Base-by-base conservation (phyloP, 1,139 yeast species). In the Saccharomyces uvarum region DNA sequence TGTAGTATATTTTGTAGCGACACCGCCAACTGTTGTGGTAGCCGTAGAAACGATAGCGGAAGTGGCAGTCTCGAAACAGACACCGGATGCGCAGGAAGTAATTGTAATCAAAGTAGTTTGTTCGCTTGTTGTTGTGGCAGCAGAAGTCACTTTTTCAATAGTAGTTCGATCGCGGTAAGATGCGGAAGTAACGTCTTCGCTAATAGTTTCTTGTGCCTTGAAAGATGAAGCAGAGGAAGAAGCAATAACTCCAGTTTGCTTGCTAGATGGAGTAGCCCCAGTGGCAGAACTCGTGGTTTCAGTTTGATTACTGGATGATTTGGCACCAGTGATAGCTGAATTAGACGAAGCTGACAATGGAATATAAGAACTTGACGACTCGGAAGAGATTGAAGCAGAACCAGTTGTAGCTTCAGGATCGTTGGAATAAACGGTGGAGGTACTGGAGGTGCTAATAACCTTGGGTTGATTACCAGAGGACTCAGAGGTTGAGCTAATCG, bases 41-140 rank as follows among this genome's bases (percentile, higher is more conserved):
- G 67, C 67, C 51, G 71, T 61, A 59, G 75, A 63, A 57, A 61
- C 59, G 65, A 65, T 61, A 53, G 65, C 54, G 48, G 61, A 60
- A 50, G 52, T 47, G 9, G 41, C 9, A 28, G 68, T 14, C 19
- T 33, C 14, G 4, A 11, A 5, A 14, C 41, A 33, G 8, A 33
- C 14, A 4, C 9, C 19, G 14, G 41, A 33, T 2, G 6, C 41
- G 6, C 41, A 33, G 9, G 11, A 33, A 33, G 41, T 14, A 6
- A 33, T 11, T 7, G 41, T 33, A 33, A 33, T 8, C 4, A 33
- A 3, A 14, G 41, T 14, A 14, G 41, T 33, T 24, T 24, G 1
- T 24, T 33, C 11, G 16, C 38, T 7, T 31, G 38, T 31, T n/a
- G 2, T 32, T 31, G 38, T 31, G 5, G 16, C n/a, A n/a, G 38